Evolutionary conservation across 1,139 yeast genomes (phyloP).

Genomic region (Kodamaea suecica): DNA sequence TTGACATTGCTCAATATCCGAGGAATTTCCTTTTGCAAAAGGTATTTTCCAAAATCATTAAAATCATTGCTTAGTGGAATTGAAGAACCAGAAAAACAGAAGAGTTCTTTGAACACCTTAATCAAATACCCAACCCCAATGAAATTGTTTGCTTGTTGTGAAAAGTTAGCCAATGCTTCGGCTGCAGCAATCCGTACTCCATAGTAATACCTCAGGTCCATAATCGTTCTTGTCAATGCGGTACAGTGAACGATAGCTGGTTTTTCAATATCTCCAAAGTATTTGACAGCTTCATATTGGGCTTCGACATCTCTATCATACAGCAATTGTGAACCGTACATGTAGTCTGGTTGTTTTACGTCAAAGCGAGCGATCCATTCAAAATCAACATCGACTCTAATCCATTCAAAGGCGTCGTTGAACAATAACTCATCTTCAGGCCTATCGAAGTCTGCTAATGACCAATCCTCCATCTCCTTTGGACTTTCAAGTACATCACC

Average conservation of each 20-base stretch:
- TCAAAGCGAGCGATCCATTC: constrained; percentile 90
- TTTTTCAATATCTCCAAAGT: constrained; percentile 59
- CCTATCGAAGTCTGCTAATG: constrained; percentile 66
- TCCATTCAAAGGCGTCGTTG: constrained; percentile 95
- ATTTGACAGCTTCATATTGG: constrained; percentile 78
- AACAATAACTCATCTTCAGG: constrained; percentile 66
- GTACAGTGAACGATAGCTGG: constrained; percentile 71
- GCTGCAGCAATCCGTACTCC: constrained; percentile 92
- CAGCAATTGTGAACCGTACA: constrained; percentile 90
- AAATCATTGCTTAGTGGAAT: constrained; percentile 83
- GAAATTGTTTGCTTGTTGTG: constrained; percentile 58
- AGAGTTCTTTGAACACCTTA: constrained; percentile 64
- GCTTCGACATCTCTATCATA: constrained; percentile 97
- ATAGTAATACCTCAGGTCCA: constrained; percentile 84
- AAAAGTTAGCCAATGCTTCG: constrained; percentile 63
- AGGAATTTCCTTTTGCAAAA: constrained; percentile 69
- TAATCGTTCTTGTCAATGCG: constrained; percentile 69
- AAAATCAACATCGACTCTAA: constrained; percentile 92
- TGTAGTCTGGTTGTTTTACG: constrained; percentile 89
- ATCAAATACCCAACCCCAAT: constrained; percentile 74
- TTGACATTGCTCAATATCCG: constrained; percentile 57
- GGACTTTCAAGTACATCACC: constrained; percentile 73
- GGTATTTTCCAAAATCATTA: constrained; percentile 61
- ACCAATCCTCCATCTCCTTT: constrained; percentile 68
- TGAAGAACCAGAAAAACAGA: constrained; percentile 63